Evolutionary conservation across 257 asterid genomes (phyloP).

Genomic region (Nicotiana attenuata): DNA sequence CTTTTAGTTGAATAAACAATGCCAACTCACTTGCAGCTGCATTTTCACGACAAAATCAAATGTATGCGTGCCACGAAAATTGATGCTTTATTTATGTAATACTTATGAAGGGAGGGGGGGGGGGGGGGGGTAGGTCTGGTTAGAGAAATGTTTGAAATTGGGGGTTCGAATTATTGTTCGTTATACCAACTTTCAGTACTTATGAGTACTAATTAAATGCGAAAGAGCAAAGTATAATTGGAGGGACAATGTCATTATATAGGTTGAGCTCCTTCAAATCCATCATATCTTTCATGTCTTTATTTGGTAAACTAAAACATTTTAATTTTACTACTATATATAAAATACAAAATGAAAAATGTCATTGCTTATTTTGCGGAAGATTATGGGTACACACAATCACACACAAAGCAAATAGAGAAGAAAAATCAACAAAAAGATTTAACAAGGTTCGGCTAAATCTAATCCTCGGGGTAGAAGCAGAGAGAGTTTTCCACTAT

Average conservation of each 20-base stretch:
- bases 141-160: neutral
- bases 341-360: too few species aligned
- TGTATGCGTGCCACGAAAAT: neutral
- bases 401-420: too few species aligned
- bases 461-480: too few species aligned
- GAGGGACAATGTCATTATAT: neutral
- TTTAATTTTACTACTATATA: neutral
- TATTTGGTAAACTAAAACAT: neutral
- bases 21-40: slow-evolving; percentile 8
- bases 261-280: neutral
- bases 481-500: too few species aligned
- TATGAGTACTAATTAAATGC: neutral
- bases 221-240: neutral
- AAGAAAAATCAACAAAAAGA: too few species aligned
- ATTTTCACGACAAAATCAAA: neutral
- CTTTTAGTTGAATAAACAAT: neutral
- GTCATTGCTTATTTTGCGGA: too few species aligned
- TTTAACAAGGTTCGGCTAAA: too few species aligned
- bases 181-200: neutral
- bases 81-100: neutral
- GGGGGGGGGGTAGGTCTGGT: neutral
- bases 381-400: too few species aligned
- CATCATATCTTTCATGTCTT: neutral
- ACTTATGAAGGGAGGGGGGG: too few species aligned
- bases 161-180: neutral